Evolutionary conservation across 73 alveolate species (phyloP).

Genomic region (Tetrahymena elliotti): DNA sequence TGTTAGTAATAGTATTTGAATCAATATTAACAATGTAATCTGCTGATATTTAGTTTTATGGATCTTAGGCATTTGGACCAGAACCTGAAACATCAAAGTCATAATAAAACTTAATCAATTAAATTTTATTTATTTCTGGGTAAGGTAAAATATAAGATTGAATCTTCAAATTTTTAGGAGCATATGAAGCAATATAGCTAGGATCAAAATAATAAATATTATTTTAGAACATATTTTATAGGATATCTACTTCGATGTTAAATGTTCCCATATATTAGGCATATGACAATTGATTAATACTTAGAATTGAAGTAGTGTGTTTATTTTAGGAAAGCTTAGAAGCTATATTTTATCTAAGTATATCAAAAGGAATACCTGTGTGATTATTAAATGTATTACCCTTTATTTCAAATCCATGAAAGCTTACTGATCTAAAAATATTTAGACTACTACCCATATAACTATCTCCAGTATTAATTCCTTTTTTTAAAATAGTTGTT

Average conservation of each 20-base stretch:
- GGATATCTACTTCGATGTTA: neutral
- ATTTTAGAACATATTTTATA: neutral
- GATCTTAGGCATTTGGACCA: neutral
- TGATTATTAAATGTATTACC: neutral
- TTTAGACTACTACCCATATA: neutral
- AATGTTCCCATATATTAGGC: neutral
- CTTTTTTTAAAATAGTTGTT: neutral
- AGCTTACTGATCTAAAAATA: neutral
- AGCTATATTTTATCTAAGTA: neutral
- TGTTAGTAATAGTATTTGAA: neutral
- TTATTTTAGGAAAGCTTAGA: neutral
- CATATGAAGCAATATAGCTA: neutral
- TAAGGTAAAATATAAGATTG: neutral
- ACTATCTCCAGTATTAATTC: neutral
- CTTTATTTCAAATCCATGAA: neutral
- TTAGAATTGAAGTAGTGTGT: neutral
- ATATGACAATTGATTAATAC: neutral
- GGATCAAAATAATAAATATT: neutral
- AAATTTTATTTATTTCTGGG: neutral
- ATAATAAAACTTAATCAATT: neutral
- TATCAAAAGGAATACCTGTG: neutral
- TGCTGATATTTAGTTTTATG: neutral
- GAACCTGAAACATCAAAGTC: neutral
- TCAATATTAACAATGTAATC: neutral
- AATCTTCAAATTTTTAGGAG: neutral